Percentiles rank a stretch among this genome's conserved stretches.
These are phyloP conservation scores for Pterulicium gracile DNA, from an alignment of 1,284 basidiomycete species.

Conservation along the genomic window DNA sequence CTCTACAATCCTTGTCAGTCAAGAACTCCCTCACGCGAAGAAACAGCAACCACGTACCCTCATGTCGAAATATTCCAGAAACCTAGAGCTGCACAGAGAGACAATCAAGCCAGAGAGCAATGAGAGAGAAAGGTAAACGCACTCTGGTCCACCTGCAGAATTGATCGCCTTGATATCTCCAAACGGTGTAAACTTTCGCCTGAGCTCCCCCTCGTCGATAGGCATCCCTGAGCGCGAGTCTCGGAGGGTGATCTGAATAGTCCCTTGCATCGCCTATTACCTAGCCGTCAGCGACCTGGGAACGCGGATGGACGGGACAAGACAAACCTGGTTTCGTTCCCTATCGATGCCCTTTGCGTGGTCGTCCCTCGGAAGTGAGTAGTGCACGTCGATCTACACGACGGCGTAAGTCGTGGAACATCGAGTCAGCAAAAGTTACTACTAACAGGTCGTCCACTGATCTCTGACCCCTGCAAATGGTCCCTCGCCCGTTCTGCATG, in stretches of 20 bases:
- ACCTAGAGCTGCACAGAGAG: constrained; percentile 47
- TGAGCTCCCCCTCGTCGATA: constrained; percentile 77
- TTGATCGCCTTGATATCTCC: constrained; percentile 83
- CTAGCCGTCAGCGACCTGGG: too few relatives aligned
- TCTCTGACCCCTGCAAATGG: constrained; percentile 75
- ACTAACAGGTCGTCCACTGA: constrained; percentile 63
- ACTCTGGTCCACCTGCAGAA: constrained; percentile 66
- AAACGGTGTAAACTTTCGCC: constrained; percentile 74
- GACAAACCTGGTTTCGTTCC: constrained; percentile 87
- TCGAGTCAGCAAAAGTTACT: constrained; percentile 9
- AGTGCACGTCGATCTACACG: constrained; percentile 98
- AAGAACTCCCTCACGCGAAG: neutral
- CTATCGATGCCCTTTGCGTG: constrained; percentile 63
- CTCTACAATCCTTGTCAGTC: constrained; percentile 30
- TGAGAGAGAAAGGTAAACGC: constrained; percentile 5
- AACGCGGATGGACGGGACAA: too few relatives aligned
- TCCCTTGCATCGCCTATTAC: constrained; percentile 70
- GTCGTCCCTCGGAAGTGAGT: constrained; percentile 88
- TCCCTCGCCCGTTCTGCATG: constrained; percentile 87
- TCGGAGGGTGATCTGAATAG: constrained; percentile 68
- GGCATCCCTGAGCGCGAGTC: constrained; percentile 54
- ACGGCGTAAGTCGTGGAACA: too few relatives aligned
- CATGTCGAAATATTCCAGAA: constrained; percentile 85
- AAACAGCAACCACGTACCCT: constrained; percentile 39
- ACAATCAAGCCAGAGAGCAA: constrained; percentile 6